Evolutionary conservation across 2,329 filamentous ascomycete genomes (phyloP).

Genomic region (Ustilaginoidea virens): DNA sequence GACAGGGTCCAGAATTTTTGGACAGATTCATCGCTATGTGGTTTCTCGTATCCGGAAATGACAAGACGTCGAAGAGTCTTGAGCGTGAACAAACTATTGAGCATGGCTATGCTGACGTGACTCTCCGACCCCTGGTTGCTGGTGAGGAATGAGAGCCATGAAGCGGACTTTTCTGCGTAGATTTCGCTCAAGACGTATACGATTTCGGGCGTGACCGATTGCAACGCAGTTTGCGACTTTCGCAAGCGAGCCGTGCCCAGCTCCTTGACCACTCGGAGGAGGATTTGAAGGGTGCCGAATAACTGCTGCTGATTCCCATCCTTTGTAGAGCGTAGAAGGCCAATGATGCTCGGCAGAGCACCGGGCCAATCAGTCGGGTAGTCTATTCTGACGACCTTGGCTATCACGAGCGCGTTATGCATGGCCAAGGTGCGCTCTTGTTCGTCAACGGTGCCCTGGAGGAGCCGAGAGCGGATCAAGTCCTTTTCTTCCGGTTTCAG

Average conservation of each 20-base stretch:
- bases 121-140: slow-evolving; percentile 42
- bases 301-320: slow-evolving; percentile 50
- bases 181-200: slow-evolving; percentile 66
- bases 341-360: slow-evolving; percentile 43
- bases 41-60: slow-evolving; percentile 68
- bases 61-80: slow-evolving; percentile 69
- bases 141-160: slow-evolving; percentile 50
- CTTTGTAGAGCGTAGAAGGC: slow-evolving; percentile 38
- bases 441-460: slow-evolving; percentile 66
- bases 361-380: slow-evolving; percentile 76
- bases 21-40: slow-evolving; percentile 63
- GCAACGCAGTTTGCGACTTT: slow-evolving; percentile 59
- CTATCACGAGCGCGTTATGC: slow-evolving; percentile 75
- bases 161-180: slow-evolving; percentile 57
- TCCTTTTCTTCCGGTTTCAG: slow-evolving; percentile 62
- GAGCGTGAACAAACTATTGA: slow-evolving; percentile 63
- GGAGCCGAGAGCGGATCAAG: slow-evolving; percentile 56
- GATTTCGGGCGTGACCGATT: slow-evolving; percentile 67
- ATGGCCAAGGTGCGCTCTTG: slow-evolving; percentile 59
- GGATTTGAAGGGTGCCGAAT: slow-evolving; percentile 55
- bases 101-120: slow-evolving; percentile 47
- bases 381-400: slow-evolving; percentile 80
- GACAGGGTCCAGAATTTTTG: slow-evolving; percentile 68
- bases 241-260: slow-evolving; percentile 65
- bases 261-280: slow-evolving; percentile 84